Evolutionary conservation across 2,329 filamentous ascomycete species (phyloP).

Genomic region (Fusarium verticillioides): DNA sequence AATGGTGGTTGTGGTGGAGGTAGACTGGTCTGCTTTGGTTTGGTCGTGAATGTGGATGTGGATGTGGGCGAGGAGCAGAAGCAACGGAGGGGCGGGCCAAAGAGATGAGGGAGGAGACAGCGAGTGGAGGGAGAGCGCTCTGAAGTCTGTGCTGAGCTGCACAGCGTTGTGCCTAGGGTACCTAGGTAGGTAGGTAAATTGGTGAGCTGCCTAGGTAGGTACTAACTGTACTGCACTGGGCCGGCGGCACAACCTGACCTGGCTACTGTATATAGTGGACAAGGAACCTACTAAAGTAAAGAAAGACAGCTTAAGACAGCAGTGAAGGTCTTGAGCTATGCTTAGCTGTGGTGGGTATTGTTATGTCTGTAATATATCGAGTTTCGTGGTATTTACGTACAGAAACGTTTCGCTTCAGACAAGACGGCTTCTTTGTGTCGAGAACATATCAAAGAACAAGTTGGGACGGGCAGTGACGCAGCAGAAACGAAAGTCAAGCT

Average conservation of each 20-base stretch:
- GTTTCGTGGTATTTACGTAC: neutral
- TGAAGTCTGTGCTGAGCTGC: slow-evolving; percentile 33
- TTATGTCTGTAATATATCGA: neutral
- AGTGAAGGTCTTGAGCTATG: neutral
- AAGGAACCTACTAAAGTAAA: neutral
- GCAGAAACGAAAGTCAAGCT: slow-evolving; percentile 36
- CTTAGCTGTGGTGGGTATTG: neutral
- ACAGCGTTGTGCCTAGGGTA: neutral
- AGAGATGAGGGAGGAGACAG: slow-evolving; percentile 38
- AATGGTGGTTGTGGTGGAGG: slow-evolving; percentile 7
- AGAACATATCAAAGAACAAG: slow-evolving; percentile 25
- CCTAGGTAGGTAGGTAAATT: neutral
- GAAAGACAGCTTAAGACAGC: neutral
- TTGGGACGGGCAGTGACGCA: slow-evolving; percentile 39
- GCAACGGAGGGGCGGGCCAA: slow-evolving; percentile 28
- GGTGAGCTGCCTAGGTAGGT: neutral
- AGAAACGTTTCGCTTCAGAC: slow-evolving; percentile 9
- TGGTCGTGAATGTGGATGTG: slow-evolving; percentile 21
- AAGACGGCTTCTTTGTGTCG: slow-evolving; percentile 7
- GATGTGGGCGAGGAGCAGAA: slow-evolving; percentile 22
- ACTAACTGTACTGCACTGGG: neutral
- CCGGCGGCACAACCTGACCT: slow-evolving; percentile 9
- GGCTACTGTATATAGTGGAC: neutral
- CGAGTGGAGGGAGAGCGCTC: slow-evolving; percentile 29
- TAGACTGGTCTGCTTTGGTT: slow-evolving; percentile 12